Evolutionary conservation across 2,329 filamentous ascomycete species (phyloP).

Genomic region (Alternaria novae-zelandiae): DNA sequence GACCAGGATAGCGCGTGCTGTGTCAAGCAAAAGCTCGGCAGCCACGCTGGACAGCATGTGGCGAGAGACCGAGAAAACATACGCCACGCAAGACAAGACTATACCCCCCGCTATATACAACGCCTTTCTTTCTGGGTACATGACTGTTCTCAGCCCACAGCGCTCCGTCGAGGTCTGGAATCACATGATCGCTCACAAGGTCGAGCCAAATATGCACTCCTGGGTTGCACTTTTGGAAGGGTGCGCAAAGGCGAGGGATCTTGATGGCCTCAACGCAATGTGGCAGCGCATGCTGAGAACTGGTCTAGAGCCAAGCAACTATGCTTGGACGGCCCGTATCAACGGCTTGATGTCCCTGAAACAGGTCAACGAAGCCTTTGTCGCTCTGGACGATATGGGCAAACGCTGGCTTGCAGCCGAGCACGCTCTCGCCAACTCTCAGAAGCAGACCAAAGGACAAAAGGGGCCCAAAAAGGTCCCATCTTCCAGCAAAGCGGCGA

Average conservation of each 20-base stretch:
- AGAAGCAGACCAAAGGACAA: constrained; percentile 8
- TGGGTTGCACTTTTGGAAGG: constrained; percentile 78
- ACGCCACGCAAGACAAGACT: constrained; percentile 15
- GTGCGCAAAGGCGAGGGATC: constrained; percentile 66
- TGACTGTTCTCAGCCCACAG: constrained; percentile 51
- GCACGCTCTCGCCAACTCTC: constrained; percentile 15
- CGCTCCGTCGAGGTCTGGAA: constrained; percentile 64
- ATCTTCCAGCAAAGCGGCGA: constrained; percentile 29
- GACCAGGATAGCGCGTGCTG: constrained; percentile 33
- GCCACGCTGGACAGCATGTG: constrained; percentile 30
- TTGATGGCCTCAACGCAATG: constrained; percentile 66
- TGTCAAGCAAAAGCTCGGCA: constrained; percentile 21
- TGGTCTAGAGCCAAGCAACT: constrained; percentile 65
- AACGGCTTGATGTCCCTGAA: constrained; percentile 67
- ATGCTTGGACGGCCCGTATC: constrained; percentile 75
- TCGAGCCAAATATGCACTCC: constrained; percentile 67
- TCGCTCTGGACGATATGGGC: constrained; percentile 71
- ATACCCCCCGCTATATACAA: constrained; percentile 49
- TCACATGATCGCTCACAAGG: constrained; percentile 59
- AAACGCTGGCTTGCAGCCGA: constrained; percentile 60
- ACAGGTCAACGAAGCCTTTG: constrained; percentile 63
- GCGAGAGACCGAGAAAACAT: constrained; percentile 27
- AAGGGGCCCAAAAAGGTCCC: constrained; percentile 17
- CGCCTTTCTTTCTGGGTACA: constrained; percentile 56
- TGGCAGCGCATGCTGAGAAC: constrained; percentile 69